phyloP scores from a whole-genome alignment of 352 stramenopile species.

The Globisporangium emineosum region DNA sequence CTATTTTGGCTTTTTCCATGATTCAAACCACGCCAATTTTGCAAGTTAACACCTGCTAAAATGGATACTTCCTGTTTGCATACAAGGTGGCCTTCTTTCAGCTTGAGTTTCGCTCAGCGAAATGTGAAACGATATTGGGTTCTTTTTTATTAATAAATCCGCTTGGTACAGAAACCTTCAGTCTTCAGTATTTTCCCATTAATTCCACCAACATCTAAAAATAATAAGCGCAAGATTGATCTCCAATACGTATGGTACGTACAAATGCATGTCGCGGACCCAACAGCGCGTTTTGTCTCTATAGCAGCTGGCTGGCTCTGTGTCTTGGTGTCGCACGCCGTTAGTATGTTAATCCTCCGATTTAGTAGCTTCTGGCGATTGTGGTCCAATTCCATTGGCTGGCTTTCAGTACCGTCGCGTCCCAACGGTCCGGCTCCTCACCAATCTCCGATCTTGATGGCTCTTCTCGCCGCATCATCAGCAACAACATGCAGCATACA shows the following conservation, averaged over 20 bases:
- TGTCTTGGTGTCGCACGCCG: background rate
- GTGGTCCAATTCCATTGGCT: background rate
- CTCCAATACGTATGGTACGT: background rate
- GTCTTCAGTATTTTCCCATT: background rate
- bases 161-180: too few relatives aligned
- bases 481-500: too few relatives aligned
- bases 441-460: slow-evolving; percentile 3
- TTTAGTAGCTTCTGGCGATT: background rate
- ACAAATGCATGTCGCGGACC: background rate
- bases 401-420: background rate
- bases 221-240: background rate
- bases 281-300: background rate
- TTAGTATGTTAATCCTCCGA: slow-evolving; percentile 1
- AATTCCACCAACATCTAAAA: background rate
- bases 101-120: too few relatives aligned
- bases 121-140: background rate
- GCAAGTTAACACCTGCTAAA: background rate
- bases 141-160: slow-evolving; percentile 3
- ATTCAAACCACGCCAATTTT: background rate
- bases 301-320: background rate
- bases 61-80: background rate
- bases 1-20: too few relatives aligned
- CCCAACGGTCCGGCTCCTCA: background rate
- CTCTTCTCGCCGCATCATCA: slow-evolving; percentile 5
- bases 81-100: background rate